phyloP scores from a whole-genome alignment of 2,329 filamentous ascomycete genomes.

The Paecilomyces formosus region DNA sequence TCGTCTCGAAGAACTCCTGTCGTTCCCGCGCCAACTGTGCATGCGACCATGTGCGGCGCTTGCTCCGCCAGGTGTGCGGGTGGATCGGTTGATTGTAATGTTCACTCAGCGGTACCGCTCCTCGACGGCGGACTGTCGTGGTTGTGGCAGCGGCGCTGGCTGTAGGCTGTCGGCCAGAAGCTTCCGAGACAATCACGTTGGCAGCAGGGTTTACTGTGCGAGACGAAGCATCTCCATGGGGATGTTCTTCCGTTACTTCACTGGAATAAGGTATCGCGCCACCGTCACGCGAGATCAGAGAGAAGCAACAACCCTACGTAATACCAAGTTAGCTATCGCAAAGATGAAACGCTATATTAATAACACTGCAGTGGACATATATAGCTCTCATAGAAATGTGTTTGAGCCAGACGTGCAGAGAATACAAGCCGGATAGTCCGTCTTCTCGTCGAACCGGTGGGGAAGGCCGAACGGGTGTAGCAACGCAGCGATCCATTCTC shows the following conservation, averaged over 20 bases:
- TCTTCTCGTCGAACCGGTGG: background rate
- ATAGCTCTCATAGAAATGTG: background rate
- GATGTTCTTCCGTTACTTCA: constrained; percentile 15
- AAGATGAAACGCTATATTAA: background rate
- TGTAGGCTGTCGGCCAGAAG: constrained; percentile 4
- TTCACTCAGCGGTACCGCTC: constrained; percentile 35
- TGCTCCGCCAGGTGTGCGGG: constrained; percentile 58
- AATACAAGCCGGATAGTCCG: background rate
- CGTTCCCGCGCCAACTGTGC: constrained; percentile 62
- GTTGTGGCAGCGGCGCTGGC: constrained; percentile 3
- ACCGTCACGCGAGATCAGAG: constrained; percentile 25
- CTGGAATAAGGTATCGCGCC: constrained; percentile 16
- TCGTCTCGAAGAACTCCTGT: constrained; percentile 80
- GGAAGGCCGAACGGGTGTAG: background rate
- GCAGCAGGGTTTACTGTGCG: constrained; percentile 8
- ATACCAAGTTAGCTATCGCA: background rate
- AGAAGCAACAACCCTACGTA: constrained; percentile 33
- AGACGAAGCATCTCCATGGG: constrained; percentile 12
- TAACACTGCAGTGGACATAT: background rate
- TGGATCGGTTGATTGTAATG: constrained; percentile 65
- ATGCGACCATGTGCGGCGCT: constrained; percentile 62
- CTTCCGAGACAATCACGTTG: constrained; percentile 8
- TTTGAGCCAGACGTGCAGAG: background rate
- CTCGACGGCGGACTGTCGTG: background rate
- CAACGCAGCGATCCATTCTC: background rate